Conservation (phyloP, 352 stramenopile genomes). For the Phytophthora gonapodyides region DNA sequence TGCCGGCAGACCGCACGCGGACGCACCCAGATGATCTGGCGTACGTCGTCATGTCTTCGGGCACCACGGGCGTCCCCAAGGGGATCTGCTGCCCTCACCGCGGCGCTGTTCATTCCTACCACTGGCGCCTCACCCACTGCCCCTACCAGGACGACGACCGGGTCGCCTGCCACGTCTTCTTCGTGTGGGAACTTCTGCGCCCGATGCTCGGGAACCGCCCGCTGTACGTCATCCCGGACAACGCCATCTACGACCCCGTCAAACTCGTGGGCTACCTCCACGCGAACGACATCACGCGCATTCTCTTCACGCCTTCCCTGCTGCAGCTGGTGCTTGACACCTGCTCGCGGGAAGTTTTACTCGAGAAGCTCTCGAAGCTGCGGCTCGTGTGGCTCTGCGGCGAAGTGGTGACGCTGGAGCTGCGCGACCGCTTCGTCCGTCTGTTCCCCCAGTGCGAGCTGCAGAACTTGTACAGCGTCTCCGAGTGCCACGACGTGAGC, state of each 20-base stretch:
- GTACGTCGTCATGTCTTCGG: constrained; percentile 94
- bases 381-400: constrained; percentile 92
- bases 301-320: constrained; percentile 94
- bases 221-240: constrained; percentile 93
- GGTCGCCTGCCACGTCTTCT: constrained; percentile 94
- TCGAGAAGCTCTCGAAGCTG: constrained; percentile 65
- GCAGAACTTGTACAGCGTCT: constrained; percentile 95
- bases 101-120: constrained; percentile 92
- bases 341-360: constrained; percentile 54
- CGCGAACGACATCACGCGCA: constrained; percentile 82
- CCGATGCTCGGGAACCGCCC: constrained; percentile 89
- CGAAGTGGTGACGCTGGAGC: constrained; percentile 92
- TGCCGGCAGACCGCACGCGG: constrained; percentile 61
- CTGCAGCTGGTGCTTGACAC: constrained; percentile 89
- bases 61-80: constrained; percentile 93
- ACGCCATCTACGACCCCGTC: constrained; percentile 91
- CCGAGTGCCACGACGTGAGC: constrained; percentile 93
- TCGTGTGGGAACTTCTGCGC: constrained; percentile 94
- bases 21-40: constrained; percentile 87
- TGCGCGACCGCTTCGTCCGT: constrained; percentile 85
- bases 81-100: constrained; percentile 94
- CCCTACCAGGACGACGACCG: constrained; percentile 74
- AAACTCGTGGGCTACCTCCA: constrained; percentile 83
- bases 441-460: constrained; percentile 86
- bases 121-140: constrained; percentile 86